Percentiles rank a stretch among this genome's conserved stretches.
phyloP scores from a whole-genome alignment of 2,329 filamentous ascomycete species.

The Huntiella bhutanensis region DNA sequence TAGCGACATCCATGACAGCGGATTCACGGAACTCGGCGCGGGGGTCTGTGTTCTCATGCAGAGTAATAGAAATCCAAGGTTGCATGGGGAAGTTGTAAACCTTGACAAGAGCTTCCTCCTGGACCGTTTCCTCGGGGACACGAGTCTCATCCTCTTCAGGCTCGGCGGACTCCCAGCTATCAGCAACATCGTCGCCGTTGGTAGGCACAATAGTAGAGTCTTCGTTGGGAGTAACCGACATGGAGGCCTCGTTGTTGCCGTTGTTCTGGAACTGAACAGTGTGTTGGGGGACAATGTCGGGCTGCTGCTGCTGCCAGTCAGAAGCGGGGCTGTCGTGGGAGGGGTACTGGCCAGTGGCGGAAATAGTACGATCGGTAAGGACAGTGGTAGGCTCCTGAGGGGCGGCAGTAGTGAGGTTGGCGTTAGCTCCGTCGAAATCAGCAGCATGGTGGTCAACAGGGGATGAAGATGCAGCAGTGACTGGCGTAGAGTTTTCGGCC shows the following conservation, averaged over 20 bases:
- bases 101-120: constrained; percentile 29
- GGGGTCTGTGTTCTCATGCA: constrained; percentile 39
- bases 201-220: neutral
- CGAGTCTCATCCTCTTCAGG: constrained; percentile 49
- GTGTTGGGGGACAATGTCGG: neutral
- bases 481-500: neutral
- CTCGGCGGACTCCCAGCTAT: constrained; percentile 82
- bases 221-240: constrained; percentile 7
- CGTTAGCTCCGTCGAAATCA: neutral
- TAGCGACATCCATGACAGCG: constrained; percentile 76
- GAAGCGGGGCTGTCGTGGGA: neutral
- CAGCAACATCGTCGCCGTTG: constrained; percentile 31
- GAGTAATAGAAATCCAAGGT: constrained; percentile 78
- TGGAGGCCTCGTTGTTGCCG: constrained; percentile 3
- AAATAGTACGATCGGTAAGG: constrained; percentile 3
- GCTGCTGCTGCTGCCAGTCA: constrained; percentile 2
- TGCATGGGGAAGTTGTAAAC: constrained; percentile 95
- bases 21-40: constrained; percentile 54
- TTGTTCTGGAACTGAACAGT: constrained; percentile 13
- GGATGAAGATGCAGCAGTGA: constrained; percentile 1
- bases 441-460: neutral
- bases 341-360: neutral
- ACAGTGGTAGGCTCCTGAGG: neutral
- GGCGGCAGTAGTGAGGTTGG: constrained; percentile 3
- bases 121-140: constrained; percentile 15